phyloP scores from a whole-genome alignment of 2,329 filamentous ascomycete genomes.

The Stagonosporopsis cucurbitacearum region DNA sequence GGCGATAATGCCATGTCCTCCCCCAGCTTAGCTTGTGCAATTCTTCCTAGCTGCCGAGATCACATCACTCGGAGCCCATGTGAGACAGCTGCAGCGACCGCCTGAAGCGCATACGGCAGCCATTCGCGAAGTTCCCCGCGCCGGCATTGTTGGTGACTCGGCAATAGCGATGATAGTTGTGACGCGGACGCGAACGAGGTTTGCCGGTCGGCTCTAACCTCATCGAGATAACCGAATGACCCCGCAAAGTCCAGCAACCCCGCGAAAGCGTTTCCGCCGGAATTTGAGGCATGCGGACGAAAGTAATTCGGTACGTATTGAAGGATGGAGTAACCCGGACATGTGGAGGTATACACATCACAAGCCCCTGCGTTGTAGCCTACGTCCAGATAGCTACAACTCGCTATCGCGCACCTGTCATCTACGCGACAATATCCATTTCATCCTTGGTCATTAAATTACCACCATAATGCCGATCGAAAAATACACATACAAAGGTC shows the following conservation, averaged over 20 bases:
- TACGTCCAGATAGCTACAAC: background rate
- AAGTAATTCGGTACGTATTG: background rate
- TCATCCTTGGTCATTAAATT: background rate
- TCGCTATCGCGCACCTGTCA: background rate
- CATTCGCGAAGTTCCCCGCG: background rate
- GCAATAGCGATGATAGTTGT: background rate
- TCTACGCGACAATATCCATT: background rate
- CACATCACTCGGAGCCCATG: background rate
- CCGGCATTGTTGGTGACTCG: background rate
- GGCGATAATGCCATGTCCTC: background rate
- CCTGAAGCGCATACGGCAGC: background rate
- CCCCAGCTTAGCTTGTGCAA: background rate
- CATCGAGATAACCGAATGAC: background rate
- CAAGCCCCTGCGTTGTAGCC: background rate
- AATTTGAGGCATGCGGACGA: background rate
- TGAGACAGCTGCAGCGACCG: background rate
- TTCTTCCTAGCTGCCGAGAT: background rate
- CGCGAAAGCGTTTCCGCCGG: background rate
- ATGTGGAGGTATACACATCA: slow-evolving; percentile 1
- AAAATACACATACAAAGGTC: slow-evolving; percentile 43
- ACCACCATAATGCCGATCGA: slow-evolving; percentile 21
- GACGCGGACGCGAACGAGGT: background rate
- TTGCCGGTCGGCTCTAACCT: background rate
- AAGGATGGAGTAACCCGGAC: background rate
- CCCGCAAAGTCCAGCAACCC: background rate